Conservation (phyloP, 768 basidiomycete genomes). For the Xerocomellus chrysenteron region DNA sequence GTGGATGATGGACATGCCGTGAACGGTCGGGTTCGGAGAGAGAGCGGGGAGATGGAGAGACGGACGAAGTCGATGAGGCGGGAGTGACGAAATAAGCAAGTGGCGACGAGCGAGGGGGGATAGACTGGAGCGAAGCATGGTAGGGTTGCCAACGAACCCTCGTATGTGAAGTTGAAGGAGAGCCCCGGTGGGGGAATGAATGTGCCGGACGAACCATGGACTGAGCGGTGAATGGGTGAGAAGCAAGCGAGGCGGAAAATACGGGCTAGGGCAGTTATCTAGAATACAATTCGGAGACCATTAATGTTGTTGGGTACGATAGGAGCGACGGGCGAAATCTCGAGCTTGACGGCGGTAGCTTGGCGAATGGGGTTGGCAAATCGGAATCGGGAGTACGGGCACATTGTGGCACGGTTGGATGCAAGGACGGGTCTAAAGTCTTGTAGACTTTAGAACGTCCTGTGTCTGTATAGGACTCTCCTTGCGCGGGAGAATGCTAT, state of each 20-base stretch:
- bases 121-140: slow-evolving; percentile 41
- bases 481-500: slow-evolving; percentile 23
- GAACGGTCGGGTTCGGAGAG: slow-evolving; percentile 37
- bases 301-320: slow-evolving; percentile 26
- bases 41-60: slow-evolving; percentile 40
- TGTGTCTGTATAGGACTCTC: slow-evolving; percentile 23
- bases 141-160: slow-evolving; percentile 85
- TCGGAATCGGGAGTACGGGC: slow-evolving; percentile 25
- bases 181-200: slow-evolving; percentile 68
- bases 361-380: slow-evolving; percentile 22
- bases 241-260: slow-evolving; percentile 3
- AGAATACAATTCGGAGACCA: slow-evolving; percentile 37
- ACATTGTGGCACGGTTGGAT: slow-evolving; percentile 41
- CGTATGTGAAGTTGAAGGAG: slow-evolving; percentile 59
- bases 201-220: slow-evolving; percentile 40
- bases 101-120: slow-evolving; percentile 35
- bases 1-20: slow-evolving; percentile 19
- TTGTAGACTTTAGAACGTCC: slow-evolving; percentile 46
- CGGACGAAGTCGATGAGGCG: slow-evolving; percentile 50
- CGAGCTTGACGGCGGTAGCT: slow-evolving; percentile 11
- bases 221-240: slow-evolving; percentile 4
- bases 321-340: slow-evolving; percentile 14
- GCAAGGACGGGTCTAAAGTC: slow-evolving; percentile 35
- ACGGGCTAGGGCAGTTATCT: slow-evolving; percentile 29
- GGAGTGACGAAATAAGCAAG: slow-evolving; percentile 57